These are phyloP conservation scores for Pichia gijzeniarum DNA, from an alignment of 805 yeast genomes.

Conservation along the genomic window DNA sequence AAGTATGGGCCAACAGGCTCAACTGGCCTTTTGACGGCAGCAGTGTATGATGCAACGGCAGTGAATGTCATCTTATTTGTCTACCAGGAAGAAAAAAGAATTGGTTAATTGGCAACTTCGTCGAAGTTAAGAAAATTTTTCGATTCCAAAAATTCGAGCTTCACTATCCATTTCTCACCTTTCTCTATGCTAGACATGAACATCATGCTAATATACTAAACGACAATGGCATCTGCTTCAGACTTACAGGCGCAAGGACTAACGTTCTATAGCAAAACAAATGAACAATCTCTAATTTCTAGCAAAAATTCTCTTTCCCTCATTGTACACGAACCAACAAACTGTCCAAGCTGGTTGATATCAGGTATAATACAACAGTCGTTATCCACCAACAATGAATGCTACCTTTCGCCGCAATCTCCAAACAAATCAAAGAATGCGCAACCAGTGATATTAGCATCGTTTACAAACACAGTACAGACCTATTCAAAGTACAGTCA, in stretches of 20 bases:
- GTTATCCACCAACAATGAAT: conserved; percentile 4
- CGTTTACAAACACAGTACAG: conserved; percentile 5
- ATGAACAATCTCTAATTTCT: conserved; percentile 1
- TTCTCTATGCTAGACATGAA: no score
- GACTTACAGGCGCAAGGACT: conserved; percentile 20
- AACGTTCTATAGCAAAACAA: neutral
- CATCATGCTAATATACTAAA: no score
- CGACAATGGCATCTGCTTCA: conserved; percentile 10
- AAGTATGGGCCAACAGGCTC: conserved; percentile 97
- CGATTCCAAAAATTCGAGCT: no score
- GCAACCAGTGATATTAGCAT: neutral
- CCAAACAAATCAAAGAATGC: neutral
- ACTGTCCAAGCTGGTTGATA: conserved; percentile 8
- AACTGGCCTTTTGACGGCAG: conserved; percentile 69
- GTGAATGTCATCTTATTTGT: conserved; percentile 16
- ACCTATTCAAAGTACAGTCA: conserved; percentile 4
- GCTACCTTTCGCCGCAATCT: conserved; percentile 8
- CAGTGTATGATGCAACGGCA: conserved; percentile 44
- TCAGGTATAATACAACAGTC: conserved; percentile 9
- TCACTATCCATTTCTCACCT: no score
- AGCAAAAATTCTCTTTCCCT: conserved; percentile 2
- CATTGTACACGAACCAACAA: conserved; percentile 7
- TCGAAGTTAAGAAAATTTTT: no score
- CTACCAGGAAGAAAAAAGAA: neutral
- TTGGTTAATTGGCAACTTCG: no score